phyloP scores from a whole-genome alignment of 345 rosid genomes.

The Combretum micranthum region DNA sequence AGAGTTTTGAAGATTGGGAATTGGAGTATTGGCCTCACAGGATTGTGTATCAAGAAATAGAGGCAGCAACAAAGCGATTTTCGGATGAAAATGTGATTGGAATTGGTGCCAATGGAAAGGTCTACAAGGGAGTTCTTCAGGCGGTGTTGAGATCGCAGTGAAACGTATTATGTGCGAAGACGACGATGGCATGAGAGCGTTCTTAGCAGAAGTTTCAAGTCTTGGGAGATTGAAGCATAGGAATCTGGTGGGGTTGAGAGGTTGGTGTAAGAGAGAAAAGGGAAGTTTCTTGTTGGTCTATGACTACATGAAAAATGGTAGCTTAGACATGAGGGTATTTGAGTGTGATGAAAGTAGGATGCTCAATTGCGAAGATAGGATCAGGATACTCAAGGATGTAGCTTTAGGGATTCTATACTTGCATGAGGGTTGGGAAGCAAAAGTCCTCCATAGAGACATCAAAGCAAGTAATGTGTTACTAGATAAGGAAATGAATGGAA shows the following conservation, averaged over 20 bases:
- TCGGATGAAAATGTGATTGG: conserved; percentile 64
- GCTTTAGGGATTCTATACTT: conserved; percentile 57
- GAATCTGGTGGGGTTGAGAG: conserved; percentile 58
- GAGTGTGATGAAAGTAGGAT: conserved; percentile 28
- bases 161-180: conserved; percentile 64
- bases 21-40: conserved; percentile 87
- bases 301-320: conserved; percentile 82
- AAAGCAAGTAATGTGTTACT: conserved; percentile 80
- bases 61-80: conserved; percentile 51
- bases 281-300: conserved; percentile 68
- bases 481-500: conserved; percentile 62
- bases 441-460: conserved; percentile 70
- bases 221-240: conserved; percentile 68
- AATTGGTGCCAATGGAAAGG: conserved; percentile 72
- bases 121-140: conserved; percentile 61
- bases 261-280: conserved; percentile 73
- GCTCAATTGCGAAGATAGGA: conserved; percentile 44
- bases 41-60: conserved; percentile 49
- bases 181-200: conserved; percentile 52
- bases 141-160: conserved; percentile 57
- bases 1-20: conserved; percentile 78
- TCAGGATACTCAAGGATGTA: conserved; percentile 50
- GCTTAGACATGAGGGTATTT: conserved; percentile 51
- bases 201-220: conserved; percentile 65
- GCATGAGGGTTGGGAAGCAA: conserved; percentile 75